Percentiles rank a stretch among this genome's conserved stretches.
Conservation (phyloP, 331 rosid genomes). For the Cucumis variabilis region DNA sequence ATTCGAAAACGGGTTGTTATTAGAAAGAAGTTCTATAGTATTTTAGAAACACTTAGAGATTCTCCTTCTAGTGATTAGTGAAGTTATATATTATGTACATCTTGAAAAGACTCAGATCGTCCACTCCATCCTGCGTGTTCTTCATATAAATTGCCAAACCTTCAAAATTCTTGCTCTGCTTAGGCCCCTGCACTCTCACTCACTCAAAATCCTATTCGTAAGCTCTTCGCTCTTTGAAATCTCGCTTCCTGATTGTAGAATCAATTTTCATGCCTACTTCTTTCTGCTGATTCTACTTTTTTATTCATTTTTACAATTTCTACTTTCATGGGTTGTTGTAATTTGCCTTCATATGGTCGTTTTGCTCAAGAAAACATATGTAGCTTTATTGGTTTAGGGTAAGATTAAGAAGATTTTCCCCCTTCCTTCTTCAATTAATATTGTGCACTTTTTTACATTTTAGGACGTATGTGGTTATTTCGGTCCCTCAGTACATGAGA, state of each 20-base stretch:
- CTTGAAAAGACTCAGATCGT: neutral
- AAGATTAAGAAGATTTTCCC: neutral
- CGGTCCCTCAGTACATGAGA: neutral
- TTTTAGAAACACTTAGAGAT: too few species aligned
- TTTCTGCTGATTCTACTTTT: neutral
- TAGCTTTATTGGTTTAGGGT: neutral
- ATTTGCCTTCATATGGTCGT: neutral
- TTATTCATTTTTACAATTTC: neutral
- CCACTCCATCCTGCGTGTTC: neutral
- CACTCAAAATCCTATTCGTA: neutral
- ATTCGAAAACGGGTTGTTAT: too few species aligned
- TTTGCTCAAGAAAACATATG: neutral
- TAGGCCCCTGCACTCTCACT: too few species aligned
- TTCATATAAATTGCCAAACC: neutral
- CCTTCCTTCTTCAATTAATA: neutral
- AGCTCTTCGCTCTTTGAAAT: slow-evolving; percentile 1
- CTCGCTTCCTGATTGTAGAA: neutral
- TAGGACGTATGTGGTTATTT: slow-evolving; percentile 5
- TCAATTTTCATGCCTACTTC: slow-evolving; percentile 1
- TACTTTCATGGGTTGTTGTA: neutral
- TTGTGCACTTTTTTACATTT: neutral
- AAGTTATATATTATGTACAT: neutral
- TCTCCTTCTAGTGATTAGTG: too few species aligned
- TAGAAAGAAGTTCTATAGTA: too few species aligned
- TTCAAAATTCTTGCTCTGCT: neutral